Base-by-base conservation (phyloP, 352 stramenopile genomes). In the Phytophthora pistaciae region DNA sequence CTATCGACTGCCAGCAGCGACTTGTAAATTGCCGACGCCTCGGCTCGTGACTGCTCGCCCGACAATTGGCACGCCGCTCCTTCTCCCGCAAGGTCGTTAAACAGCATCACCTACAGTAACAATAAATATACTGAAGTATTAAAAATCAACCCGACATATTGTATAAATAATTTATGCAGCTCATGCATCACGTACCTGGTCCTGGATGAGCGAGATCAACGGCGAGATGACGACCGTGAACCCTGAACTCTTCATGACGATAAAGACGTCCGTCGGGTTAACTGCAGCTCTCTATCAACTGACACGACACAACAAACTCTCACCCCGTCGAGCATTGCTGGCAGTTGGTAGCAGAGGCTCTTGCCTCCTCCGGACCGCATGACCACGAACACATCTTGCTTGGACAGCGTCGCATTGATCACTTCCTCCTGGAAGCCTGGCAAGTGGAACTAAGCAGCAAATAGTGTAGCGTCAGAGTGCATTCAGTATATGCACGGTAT, bases 211-310 rank as follows among this genome's bases (percentile, higher is more conserved):
- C 21, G 92, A 98, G 27, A 98, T 79, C 18, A 99, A 76, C 18
- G 96, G 96, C 6, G 91, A 98, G 52, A 98, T 86, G 1, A 98
- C 95, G 2, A 99, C 74, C 3, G 91, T 98, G 33, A 98, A 85
- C 5, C 85, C 82, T 33, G 78, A 55, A 46, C 27, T 52, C 38
- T 29, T 9, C 11, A 21, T 23, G 38, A 10, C 55, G 66, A 49
- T 2, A 46, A 46, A 46, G 38, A 54, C 16, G 54, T 20, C 6
- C 9, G 44, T 61, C 23, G 56, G 21, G 49, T 55, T 2, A 57
- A 13, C 42, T 42, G 20, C 23, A 36, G 25, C 5, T 44, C 6
- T 46, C 42, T 3, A 46, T 11, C 25, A 38, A 54, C 21, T 44
- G 23, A 11, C 27, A 54, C n/a, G 20, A 23, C 44, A 62, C 29